Conservation (phyloP, 169 alveolate genomes). For the Plasmodium gonderi region DNA sequence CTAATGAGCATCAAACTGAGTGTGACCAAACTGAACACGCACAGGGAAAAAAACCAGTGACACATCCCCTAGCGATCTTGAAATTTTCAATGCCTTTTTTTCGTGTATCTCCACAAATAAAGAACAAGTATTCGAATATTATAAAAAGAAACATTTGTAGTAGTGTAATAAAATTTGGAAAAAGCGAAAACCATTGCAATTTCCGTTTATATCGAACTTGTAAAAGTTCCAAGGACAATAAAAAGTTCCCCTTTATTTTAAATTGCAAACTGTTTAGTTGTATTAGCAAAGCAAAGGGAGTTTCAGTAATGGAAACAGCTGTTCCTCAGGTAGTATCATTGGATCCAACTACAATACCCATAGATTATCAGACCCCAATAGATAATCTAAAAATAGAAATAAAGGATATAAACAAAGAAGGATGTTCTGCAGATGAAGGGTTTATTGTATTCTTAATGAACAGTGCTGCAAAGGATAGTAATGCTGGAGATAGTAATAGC, state of each 20-base stretch:
- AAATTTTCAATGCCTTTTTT: slow-evolving; percentile 13
- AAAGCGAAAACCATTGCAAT: background rate
- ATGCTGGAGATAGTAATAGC: background rate
- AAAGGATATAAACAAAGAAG: slow-evolving; percentile 2
- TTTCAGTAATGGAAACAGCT: slow-evolving; percentile 8
- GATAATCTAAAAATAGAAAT: slow-evolving; percentile 24
- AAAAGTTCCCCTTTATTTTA: background rate
- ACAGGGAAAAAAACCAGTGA: too few relatives aligned
- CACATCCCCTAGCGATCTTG: background rate
- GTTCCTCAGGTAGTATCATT: slow-evolving; percentile 57
- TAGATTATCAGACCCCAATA: slow-evolving; percentile 36
- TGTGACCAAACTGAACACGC: too few relatives aligned
- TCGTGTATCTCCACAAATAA: background rate
- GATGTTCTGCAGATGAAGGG: slow-evolving; percentile 18
- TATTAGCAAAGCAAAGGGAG: background rate
- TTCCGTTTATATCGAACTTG: background rate
- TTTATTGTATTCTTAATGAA: slow-evolving; percentile 31
- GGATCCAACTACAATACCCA: slow-evolving; percentile 56
- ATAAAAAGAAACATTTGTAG: background rate
- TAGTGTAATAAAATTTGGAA: background rate
- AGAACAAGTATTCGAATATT: background rate
- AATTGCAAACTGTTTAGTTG: background rate
- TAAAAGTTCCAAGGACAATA: background rate
- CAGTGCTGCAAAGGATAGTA: slow-evolving; percentile 7
- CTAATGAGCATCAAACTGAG: too few relatives aligned